Conservation (phyloP, 2,329 filamentous ascomycete genomes). For the Xylaria sp. region DNA sequence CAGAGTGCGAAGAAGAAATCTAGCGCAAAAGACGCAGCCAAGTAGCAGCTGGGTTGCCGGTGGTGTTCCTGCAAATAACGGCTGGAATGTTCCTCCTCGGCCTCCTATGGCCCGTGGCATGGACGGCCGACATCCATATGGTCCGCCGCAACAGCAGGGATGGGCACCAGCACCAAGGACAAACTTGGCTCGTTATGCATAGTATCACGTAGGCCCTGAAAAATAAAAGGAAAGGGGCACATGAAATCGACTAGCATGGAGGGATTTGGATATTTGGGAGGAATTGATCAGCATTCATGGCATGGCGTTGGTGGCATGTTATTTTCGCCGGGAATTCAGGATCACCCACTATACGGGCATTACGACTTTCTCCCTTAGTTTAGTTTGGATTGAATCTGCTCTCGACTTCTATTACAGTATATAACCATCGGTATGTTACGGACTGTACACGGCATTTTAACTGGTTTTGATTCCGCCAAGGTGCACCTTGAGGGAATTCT, state of each 20-base stretch:
- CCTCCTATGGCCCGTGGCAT: constrained; percentile 34
- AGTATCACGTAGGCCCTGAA: constrained; percentile 14
- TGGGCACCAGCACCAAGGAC: constrained; percentile 28
- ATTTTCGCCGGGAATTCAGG: not conserved
- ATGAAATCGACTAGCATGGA: constrained; percentile 2
- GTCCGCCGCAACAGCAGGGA: constrained; percentile 29
- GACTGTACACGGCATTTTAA: constrained; percentile 25
- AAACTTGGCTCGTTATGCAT: constrained; percentile 36
- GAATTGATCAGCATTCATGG: constrained; percentile 32
- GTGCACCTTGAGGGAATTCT: constrained; percentile 1
- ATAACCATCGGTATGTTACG: constrained; percentile 28
- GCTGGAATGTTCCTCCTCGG: constrained; percentile 34
- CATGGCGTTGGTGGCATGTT: constrained; percentile 37
- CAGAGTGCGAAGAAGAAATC: constrained; percentile 45
- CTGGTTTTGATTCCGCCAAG: constrained; percentile 13
- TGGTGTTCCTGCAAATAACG: constrained; percentile 36
- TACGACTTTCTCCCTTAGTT: constrained; percentile 24
- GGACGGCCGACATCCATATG: constrained; percentile 28
- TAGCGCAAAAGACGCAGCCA: constrained; percentile 45
- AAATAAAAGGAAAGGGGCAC: constrained; percentile 5
- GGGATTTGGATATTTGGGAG: constrained; percentile 28
- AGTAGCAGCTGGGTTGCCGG: constrained; percentile 47
- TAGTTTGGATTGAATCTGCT: constrained; percentile 28
- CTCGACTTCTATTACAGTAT: constrained; percentile 28
- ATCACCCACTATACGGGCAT: constrained; percentile 9